Percentiles rank a stretch among this genome's conserved stretches.
Conservation (phyloP, 345 rosid species). For the Fremontodendron californicum region DNA sequence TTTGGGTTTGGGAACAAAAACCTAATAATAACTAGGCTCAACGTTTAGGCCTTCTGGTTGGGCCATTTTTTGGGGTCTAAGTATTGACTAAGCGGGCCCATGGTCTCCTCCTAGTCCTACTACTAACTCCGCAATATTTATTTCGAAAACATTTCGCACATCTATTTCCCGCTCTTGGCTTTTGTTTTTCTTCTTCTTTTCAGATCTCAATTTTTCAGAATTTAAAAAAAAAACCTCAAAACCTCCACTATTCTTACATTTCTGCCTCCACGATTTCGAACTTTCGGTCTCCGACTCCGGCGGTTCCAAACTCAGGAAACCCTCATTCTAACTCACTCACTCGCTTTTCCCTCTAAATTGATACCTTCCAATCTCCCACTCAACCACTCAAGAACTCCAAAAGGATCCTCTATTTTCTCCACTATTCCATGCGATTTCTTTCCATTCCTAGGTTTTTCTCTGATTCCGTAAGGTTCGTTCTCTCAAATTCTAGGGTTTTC, state of each 20-base stretch:
- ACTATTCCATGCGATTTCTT: not conserved
- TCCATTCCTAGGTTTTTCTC: not conserved
- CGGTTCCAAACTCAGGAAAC: too few species aligned
- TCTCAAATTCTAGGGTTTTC: constrained; percentile 8
- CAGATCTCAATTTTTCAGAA: not conserved
- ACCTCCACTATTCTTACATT: not conserved
- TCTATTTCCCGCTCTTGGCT: not conserved
- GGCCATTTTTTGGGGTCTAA: not conserved
- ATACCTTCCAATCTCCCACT: too few species aligned
- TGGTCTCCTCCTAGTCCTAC: not conserved
- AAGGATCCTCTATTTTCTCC: too few species aligned
- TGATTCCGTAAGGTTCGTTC: not conserved
- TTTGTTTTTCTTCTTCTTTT: too few species aligned
- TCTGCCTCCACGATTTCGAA: too few species aligned
- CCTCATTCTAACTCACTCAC: too few species aligned
- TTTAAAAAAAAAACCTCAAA: not conserved
- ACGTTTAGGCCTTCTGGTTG: not conserved
- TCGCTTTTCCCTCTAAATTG: too few species aligned
- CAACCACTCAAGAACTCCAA: too few species aligned
- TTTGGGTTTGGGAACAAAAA: too few species aligned
- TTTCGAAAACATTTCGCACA: not conserved
- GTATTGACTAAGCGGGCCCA: not conserved
- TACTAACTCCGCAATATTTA: not conserved
- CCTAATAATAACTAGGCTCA: too few species aligned
- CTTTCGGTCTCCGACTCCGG: too few species aligned